Evolutionary conservation across 1,284 basidiomycete genomes (phyloP), one percentile per base, ranked within the genome.

Genomic region (Leccinum solheimii): DNA sequence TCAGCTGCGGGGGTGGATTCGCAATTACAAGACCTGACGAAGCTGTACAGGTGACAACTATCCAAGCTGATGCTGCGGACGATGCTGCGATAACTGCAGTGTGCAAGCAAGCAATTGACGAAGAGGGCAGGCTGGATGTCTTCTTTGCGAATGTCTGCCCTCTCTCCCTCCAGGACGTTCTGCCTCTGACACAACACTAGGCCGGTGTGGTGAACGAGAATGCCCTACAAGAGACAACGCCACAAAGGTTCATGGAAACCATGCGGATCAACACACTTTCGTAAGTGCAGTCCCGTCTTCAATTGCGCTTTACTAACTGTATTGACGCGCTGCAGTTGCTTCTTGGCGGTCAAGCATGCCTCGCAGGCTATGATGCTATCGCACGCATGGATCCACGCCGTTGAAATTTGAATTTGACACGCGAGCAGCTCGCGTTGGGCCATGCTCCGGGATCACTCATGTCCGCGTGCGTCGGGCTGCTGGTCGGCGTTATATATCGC

Each of bases 311-410:
- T 38, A 10, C n/a, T 53, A 2, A 7, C 56, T 16, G 52, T 55
- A 60, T 55, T 36, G 56, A 72, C 30, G 11, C 26, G 34, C 11
- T 58, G 23, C 63, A 96, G 93, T 13, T 92, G 88, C 69, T 97
- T 96, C 78, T 79, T 97, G n/a, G 95, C 94, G 3, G 79, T 96
- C 66, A 97, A 97, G 71, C 79, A 95, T 74, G 95, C 85, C 5
- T 91, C 92, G 0, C 80, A 79, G 27, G 93, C 92, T 2, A 96
- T 98, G 94, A 76, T 82, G 66, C 81, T 64, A 26, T 50, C 49
- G 3, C 14, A 4, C 40, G 3, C 55, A 40, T 56, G 52, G 16
- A 19, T 58, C 38, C 23, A 49, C 67, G 38, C 23, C 14, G 5
- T n/a, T 30, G n/a, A 16, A 26, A 50, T 45, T 45, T 45, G 11